These are phyloP conservation scores for Chalaropsis ovoidea DNA, from an alignment of 2,329 filamentous ascomycete species.

Conservation along the genomic window DNA sequence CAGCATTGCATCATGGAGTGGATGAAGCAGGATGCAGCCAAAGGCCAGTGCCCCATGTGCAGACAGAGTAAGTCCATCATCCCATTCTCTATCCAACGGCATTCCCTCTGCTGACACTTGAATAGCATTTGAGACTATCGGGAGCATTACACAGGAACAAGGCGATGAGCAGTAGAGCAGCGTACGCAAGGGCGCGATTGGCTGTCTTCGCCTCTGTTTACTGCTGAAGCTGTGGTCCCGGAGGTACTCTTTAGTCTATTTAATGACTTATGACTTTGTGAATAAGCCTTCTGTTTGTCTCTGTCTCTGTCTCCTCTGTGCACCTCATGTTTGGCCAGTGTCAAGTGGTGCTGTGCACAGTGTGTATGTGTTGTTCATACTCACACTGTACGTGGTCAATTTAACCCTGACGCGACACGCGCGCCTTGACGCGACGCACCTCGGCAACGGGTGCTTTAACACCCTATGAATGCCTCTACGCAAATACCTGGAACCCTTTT, in stretches of 20 bases:
- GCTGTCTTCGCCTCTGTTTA: too few relatives aligned
- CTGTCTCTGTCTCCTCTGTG: neutral
- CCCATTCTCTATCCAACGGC: neutral
- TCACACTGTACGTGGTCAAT: constrained; percentile 22
- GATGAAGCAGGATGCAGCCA: constrained; percentile 89
- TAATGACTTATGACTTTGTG: constrained; percentile 8
- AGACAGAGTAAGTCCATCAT: constrained; percentile 61
- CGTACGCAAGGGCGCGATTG: too few relatives aligned
- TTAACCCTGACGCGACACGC: neutral
- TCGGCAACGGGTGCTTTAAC: constrained; percentile 15
- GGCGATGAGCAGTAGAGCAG: neutral
- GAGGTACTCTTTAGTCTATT: neutral
- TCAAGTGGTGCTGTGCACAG: neutral
- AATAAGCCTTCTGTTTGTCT: neutral
- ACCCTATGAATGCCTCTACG: neutral
- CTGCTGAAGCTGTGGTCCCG: neutral
- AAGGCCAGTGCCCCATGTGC: constrained; percentile 96
- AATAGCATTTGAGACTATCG: constrained; percentile 20
- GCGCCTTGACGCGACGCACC: constrained; percentile 14
- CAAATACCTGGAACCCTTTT: constrained; percentile 16
- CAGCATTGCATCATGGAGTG: constrained; percentile 93
- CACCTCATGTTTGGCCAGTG: too few relatives aligned
- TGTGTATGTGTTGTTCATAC: neutral
- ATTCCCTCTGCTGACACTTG: neutral
- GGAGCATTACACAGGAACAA: neutral